Evolutionary conservation across 108 stramenopile species (phyloP).

Genomic region (Nitzschia sp.): DNA sequence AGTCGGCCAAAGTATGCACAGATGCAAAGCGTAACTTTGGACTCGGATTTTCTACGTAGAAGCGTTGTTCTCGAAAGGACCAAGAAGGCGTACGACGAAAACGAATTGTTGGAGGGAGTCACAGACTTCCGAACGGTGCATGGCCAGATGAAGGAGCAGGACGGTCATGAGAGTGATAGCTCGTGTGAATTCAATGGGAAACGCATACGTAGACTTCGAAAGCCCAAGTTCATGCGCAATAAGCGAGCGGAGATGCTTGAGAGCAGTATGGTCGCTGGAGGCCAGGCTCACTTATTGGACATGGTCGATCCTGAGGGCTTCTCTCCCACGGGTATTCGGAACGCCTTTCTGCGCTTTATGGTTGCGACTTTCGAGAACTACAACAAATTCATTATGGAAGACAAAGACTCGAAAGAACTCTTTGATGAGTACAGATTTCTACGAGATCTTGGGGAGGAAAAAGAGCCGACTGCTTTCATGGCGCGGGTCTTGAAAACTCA

Average conservation of each 20-base stretch:
- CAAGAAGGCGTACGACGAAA: conserved; percentile 26
- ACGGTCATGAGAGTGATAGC: conserved; percentile 5
- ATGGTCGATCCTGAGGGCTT: conserved; percentile 56
- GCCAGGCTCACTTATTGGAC: conserved; percentile 32
- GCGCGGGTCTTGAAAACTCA: conserved; percentile 51
- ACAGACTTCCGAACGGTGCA: conserved; percentile 4
- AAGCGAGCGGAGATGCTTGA: conserved; percentile 14
- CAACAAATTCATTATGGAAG: conserved; percentile 42
- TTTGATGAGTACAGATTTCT: conserved; percentile 65
- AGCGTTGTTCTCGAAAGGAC: conserved; percentile 17
- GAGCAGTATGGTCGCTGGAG: conserved; percentile 3
- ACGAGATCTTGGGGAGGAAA: conserved; percentile 35
- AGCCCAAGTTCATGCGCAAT: conserved; percentile 8
- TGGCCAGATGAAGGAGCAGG: conserved; percentile 16
- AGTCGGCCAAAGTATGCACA: conserved; percentile 47
- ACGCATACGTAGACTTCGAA: background rate
- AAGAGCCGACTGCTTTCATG: conserved; percentile 32
- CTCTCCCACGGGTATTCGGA: conserved; percentile 54
- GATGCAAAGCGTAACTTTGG: conserved; percentile 26
- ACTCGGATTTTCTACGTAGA: conserved; percentile 13
- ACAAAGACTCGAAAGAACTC: conserved; percentile 20
- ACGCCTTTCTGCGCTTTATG: conserved; percentile 81
- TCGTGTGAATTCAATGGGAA: background rate
- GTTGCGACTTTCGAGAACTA: conserved; percentile 70
- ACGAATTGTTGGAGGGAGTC: conserved; percentile 9